phyloP scores from a whole-genome alignment of 2,329 filamentous ascomycete species.

The Pseudofabraea citricarpa region DNA sequence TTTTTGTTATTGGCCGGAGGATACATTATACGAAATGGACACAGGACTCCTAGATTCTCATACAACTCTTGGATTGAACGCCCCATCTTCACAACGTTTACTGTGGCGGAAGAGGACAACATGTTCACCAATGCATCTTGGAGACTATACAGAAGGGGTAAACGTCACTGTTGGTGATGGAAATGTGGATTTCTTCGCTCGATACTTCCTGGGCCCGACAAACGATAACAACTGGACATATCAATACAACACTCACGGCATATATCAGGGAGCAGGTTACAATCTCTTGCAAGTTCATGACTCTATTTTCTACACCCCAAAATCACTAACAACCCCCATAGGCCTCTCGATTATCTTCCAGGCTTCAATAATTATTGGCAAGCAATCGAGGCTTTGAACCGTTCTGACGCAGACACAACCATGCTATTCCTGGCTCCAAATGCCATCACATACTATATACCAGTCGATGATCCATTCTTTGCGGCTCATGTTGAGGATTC shows the following conservation, averaged over 20 bases:
- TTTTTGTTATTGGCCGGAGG: slow-evolving; percentile 3
- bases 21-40: slow-evolving; percentile 7
- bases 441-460: slow-evolving; percentile 19
- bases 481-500: slow-evolving; percentile 16
- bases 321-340: too few species aligned
- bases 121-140: slow-evolving; percentile 4
- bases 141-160: not conserved
- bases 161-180: too few species aligned
- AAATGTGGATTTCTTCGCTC: too few species aligned
- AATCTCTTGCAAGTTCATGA: too few species aligned
- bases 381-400: too few species aligned
- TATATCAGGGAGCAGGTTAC: too few species aligned
- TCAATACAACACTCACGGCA: too few species aligned
- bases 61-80: slow-evolving; percentile 8
- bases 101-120: slow-evolving; percentile 5
- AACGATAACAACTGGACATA: too few species aligned
- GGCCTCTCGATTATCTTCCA: too few species aligned
- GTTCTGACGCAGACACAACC: slow-evolving; percentile 28
- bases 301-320: too few species aligned
- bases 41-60: slow-evolving; percentile 11
- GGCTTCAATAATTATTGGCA: too few species aligned
- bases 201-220: too few species aligned
- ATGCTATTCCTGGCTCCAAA: slow-evolving; percentile 28
- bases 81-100: slow-evolving; percentile 4
- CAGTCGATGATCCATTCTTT: slow-evolving; percentile 28